These are phyloP conservation scores for Neofusicoccum sp. DNA, from an alignment of 2,329 filamentous ascomycete species.

Conservation along the genomic window DNA sequence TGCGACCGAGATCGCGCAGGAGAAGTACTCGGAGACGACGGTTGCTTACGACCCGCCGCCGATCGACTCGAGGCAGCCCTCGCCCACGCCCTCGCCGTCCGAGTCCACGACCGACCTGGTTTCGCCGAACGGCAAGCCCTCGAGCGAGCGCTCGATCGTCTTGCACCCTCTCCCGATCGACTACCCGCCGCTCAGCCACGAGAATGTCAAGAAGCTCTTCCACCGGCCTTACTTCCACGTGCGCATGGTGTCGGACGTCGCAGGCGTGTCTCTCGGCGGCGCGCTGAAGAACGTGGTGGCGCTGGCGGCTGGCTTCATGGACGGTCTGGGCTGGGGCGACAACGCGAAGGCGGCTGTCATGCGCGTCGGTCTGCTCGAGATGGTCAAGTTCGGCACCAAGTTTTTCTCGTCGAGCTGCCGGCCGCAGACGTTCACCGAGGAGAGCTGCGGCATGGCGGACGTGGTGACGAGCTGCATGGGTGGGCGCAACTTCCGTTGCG, in stretches of 20 bases:
- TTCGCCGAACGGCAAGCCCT: constrained; percentile 39
- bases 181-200: constrained; percentile 83
- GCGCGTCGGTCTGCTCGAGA: constrained; percentile 92
- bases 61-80: constrained; percentile 78
- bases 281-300: constrained; percentile 97
- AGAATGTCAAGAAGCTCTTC: constrained; percentile 80
- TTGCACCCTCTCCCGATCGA: constrained; percentile 75
- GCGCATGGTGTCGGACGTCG: constrained; percentile 90
- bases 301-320: constrained; percentile 89
- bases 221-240: constrained; percentile 98
- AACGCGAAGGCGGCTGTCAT: constrained; percentile 99
- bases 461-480: constrained; percentile 91
- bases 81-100: constrained; percentile 52
- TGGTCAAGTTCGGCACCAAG: constrained; percentile 91
- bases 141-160: constrained; percentile 62
- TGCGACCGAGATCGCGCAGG: constrained; percentile 86
- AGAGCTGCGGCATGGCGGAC: constrained; percentile 92
- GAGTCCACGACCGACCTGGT: constrained; percentile 52
- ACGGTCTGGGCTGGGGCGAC: constrained; percentile 94
- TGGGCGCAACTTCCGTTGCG: constrained; percentile 91
- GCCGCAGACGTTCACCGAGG: constrained; percentile 89
- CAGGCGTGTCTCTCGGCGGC: constrained; percentile 89
- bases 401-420: constrained; percentile 86
- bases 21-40: constrained; percentile 97
- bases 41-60: constrained; percentile 92